Conservation (phyloP, 371 early-diverging fungal species). For the Lichtheimia corymbifera region DNA sequence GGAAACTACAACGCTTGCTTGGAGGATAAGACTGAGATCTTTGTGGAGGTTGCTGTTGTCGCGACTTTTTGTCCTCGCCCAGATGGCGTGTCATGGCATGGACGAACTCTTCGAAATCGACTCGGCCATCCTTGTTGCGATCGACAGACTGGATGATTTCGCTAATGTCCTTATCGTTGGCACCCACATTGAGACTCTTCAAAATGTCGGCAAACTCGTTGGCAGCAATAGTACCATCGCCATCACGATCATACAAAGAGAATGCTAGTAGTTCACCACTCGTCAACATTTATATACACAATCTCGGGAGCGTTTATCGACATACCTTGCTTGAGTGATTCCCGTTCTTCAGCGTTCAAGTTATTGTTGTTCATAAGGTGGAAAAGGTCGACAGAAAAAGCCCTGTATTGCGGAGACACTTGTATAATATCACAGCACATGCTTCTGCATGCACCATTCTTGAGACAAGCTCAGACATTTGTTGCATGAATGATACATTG, state of each 20-base stretch:
- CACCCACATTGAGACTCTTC: constrained; percentile 67
- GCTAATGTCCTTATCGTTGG: constrained; percentile 57
- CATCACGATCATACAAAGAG: constrained; percentile 67
- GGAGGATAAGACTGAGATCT: constrained; percentile 16
- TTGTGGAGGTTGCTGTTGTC: constrained; percentile 8
- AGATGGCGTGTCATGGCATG: constrained; percentile 60
- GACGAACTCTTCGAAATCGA: constrained; percentile 71
- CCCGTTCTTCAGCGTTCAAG: constrained; percentile 5
- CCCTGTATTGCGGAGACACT: too few species aligned
- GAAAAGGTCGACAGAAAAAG: too few species aligned
- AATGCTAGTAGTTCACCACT: constrained; percentile 38
- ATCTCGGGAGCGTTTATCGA: neutral
- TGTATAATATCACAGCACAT: too few species aligned
- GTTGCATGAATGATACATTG: too few species aligned
- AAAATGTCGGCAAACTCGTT: constrained; percentile 68
- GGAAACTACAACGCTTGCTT: constrained; percentile 20
- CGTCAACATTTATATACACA: constrained; percentile 19
- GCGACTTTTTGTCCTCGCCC: constrained; percentile 21
- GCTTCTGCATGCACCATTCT: too few species aligned
- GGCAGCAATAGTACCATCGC: constrained; percentile 52
- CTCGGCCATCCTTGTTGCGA: constrained; percentile 37
- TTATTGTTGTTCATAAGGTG: neutral
- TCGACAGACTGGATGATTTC: constrained; percentile 53
- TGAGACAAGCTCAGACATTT: too few species aligned
- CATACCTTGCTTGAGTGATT: constrained; percentile 8